Conservation (phyloP, 352 stramenopile species). For the Stephanocyclus meneghinianus region DNA sequence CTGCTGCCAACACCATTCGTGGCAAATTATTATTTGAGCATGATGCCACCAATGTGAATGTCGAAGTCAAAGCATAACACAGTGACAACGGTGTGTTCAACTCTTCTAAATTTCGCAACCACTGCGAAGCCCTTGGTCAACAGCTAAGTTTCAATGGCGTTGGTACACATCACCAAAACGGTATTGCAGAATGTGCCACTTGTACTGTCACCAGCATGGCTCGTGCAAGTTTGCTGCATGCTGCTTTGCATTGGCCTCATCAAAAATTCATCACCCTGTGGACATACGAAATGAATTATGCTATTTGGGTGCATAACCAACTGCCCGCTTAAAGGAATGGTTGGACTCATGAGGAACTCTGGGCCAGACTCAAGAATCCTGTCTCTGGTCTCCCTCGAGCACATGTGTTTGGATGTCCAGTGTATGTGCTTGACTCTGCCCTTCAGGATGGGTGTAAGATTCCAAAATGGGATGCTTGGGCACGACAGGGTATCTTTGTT, state of each 20-base stretch:
- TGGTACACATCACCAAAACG: slow-evolving; percentile 59
- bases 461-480: neutral
- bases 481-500: neutral
- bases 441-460: neutral
- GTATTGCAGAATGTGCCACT: slow-evolving; percentile 41
- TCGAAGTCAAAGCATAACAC: neutral
- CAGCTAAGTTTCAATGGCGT: slow-evolving; percentile 25
- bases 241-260: neutral
- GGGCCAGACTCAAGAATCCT: neutral
- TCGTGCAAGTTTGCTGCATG: slow-evolving; percentile 48
- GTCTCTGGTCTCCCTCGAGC: neutral
- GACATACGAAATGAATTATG: too few relatives aligned
- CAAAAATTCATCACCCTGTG: too few relatives aligned
- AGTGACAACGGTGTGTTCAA: neutral
- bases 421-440: slow-evolving; percentile 1
- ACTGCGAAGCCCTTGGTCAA: slow-evolving; percentile 7
- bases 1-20: neutral
- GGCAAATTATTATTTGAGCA: neutral
- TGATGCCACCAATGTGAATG: neutral
- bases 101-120: neutral
- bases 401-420: slow-evolving; percentile 7
- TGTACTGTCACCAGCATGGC: slow-evolving; percentile 37
- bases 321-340: slow-evolving; percentile 2
- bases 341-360: slow-evolving; percentile 2
- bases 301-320: slow-evolving; percentile 43